Base-by-base conservation (phyloP, 306 rosid species). In the Begonia masoniana region DNA sequence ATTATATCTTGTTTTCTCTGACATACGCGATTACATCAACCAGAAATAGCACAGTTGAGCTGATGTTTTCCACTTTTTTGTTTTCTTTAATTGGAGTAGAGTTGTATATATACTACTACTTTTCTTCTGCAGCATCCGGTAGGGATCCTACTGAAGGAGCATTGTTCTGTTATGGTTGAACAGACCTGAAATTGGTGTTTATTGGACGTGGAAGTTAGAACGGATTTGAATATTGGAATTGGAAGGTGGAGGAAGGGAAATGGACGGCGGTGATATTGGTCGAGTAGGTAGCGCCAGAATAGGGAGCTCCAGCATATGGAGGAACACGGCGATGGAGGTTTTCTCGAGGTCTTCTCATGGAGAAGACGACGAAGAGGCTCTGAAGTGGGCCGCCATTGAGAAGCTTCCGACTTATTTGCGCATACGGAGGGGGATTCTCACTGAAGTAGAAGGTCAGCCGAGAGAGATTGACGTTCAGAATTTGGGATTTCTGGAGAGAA, bases 331-430 rank as follows among this genome's bases (percentile, higher is more conserved):
- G 15, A 62, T 58, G 58, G 96, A 80, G 51, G 82, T 77, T n/a
- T 82, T 81, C 48, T 89, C 96, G 13, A 66, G 68, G 12, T 78
- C 95, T 23, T 74, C 77, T n/a, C 73, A 72, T 6, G 87, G 81
- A 8, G 96, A 71, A 0, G 87, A 81, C 47, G 96, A 91, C 31
- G 96, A 91, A 60, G 74, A 91, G 60, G 79, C 94, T 43, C 87
- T 91, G 15, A 77, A 63, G 62, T 91, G 96, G 94, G 97, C 97
- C 13, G 84, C 96, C 6, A 73, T 91, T 23, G 86, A 85, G 74
- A 91, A 77, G 46, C 80, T 91, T 10, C 96, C 96, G 0, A 91
- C 96, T 0, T 85, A 75, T 65, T 66, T 78, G 17, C 94, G 94
- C 13, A 72, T 89, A 14, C 60, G 71, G 65, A 72, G 84, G 57